Evolutionary conservation across 2,329 filamentous ascomycete genomes (phyloP).

Genomic region (Alternaria gansuensis): DNA sequence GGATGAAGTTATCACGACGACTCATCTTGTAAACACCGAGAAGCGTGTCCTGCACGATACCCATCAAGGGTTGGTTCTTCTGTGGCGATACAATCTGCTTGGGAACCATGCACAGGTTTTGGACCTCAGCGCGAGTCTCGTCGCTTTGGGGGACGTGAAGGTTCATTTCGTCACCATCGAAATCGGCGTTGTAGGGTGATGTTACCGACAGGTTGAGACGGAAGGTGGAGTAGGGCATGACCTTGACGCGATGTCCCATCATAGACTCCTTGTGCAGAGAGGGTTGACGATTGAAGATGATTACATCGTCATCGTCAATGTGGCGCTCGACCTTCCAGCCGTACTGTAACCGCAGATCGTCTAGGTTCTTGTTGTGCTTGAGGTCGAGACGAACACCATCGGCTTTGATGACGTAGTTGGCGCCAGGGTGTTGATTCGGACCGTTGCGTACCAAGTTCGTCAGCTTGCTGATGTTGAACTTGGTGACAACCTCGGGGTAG

Average conservation of each 20-base stretch:
- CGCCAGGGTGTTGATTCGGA: slow-evolving; percentile 92
- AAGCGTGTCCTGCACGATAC: slow-evolving; percentile 97
- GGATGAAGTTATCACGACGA: slow-evolving; percentile 88
- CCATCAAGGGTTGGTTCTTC: slow-evolving; percentile 96
- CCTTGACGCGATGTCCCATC: slow-evolving; percentile 98
- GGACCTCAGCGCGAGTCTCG: slow-evolving; percentile 93
- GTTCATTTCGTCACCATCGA: slow-evolving; percentile 99
- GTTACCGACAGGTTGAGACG: slow-evolving; percentile 97
- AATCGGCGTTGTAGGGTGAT: slow-evolving; percentile 99
- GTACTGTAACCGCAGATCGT: slow-evolving; percentile 86
- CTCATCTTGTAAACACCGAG: slow-evolving; percentile 98
- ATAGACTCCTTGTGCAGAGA: slow-evolving; percentile 99
- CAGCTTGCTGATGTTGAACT: slow-evolving; percentile 95
- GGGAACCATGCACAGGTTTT: slow-evolving; percentile 95
- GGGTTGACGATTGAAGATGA: slow-evolving; percentile 99
- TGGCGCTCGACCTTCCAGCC: slow-evolving; percentile 99
- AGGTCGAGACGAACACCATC: slow-evolving; percentile 95
- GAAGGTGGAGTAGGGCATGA: slow-evolving; percentile 99
- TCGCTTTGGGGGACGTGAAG: slow-evolving; percentile 98
- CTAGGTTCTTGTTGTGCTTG: slow-evolving; percentile 87
- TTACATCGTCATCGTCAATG: slow-evolving; percentile 93
- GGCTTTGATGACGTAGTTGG: slow-evolving; percentile 93
- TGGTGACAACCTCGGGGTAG: slow-evolving; percentile 96
- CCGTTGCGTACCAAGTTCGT: slow-evolving; percentile 91
- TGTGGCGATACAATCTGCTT: slow-evolving; percentile 98